Evolutionary conservation across 257 asterid genomes (phyloP).

Genomic region (Solanum etuberosum): DNA sequence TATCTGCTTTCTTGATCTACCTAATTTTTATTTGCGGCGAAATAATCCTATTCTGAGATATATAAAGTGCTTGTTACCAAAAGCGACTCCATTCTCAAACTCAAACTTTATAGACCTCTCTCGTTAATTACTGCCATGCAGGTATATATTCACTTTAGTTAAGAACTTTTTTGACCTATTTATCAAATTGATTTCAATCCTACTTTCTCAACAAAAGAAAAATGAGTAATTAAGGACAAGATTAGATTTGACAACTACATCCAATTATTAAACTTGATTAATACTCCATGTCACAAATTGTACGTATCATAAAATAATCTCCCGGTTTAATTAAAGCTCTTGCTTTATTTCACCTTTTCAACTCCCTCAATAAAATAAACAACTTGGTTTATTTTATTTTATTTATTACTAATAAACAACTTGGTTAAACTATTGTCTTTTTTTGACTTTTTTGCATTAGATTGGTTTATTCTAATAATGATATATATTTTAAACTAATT

Average conservation of each 20-base stretch:
- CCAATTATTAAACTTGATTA: not conserved
- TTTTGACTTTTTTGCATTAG: not conserved
- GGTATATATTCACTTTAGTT: not conserved
- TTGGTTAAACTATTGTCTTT: not conserved
- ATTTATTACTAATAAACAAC: not conserved
- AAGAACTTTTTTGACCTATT: not conserved
- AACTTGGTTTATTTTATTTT: not conserved
- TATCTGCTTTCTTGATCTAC: not conserved
- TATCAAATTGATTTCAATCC: not conserved
- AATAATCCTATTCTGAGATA: not conserved
- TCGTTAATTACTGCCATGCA: not conserved
- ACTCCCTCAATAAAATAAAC: not conserved
- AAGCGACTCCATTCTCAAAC: not conserved
- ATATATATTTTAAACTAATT: not conserved
- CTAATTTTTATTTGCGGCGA: rapidly evolving
- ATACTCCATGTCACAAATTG: not conserved
- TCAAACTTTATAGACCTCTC: not conserved
- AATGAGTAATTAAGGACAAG: not conserved
- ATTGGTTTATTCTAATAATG: not conserved
- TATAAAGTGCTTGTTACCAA: not conserved
- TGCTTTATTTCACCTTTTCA: not conserved
- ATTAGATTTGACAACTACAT: not conserved
- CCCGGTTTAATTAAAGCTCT: not conserved
- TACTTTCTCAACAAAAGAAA: not conserved
- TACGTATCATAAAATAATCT: not conserved